Evolutionary conservation across 495 filamentous ascomycete species (phyloP), one percentile per base, ranked within the genome.

Genomic region (Immersiella caudata): DNA sequence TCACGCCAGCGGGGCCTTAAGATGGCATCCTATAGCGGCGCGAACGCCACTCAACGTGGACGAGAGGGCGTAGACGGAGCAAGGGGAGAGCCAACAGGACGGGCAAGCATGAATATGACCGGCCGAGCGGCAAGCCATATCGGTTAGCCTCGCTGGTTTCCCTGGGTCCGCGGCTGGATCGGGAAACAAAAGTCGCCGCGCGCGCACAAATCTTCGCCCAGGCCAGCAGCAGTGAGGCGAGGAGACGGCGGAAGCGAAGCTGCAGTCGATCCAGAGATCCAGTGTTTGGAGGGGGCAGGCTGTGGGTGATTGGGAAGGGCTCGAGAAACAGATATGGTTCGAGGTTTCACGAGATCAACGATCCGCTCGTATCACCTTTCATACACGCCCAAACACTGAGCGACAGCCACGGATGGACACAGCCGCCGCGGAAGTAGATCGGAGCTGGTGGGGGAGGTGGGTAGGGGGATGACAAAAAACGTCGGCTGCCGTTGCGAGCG

Each of bases 331-430:
- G 62, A 54, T 58, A 68, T 74, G 67, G 72, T 73, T 73, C 72
- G 72, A 76, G 74, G 46, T 58, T 70, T 40, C 60, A 65, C 67
- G 59, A 52, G 66, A 71, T 70, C 63, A 56, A n/a, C 64, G 49
- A 68, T 71, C 58, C 62, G 25, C 14, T 69, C 69, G 71, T 69
- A 69, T 69, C 71, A 69, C 65, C 27, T 68, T 68, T 70, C 67
- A 70, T 63, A 65, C 71, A 67, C 67, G 52, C 56, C 67, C 70
- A 74, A 73, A 74, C 74, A 61, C 68, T 60, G 68, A 60, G 67
- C 40, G 69, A 71, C 24, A 65, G 59, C 59, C 50, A 61, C 64
- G 57, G 64, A 61, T 51, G 25, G 46, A 52, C 61, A 55, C 11
- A 52, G 61, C 49, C 46, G 60, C 35, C 26, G 59, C 59, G 59